Evolutionary conservation across 2,329 filamentous ascomycete species (phyloP).

Genomic region (Colletotrichum sp.): DNA sequence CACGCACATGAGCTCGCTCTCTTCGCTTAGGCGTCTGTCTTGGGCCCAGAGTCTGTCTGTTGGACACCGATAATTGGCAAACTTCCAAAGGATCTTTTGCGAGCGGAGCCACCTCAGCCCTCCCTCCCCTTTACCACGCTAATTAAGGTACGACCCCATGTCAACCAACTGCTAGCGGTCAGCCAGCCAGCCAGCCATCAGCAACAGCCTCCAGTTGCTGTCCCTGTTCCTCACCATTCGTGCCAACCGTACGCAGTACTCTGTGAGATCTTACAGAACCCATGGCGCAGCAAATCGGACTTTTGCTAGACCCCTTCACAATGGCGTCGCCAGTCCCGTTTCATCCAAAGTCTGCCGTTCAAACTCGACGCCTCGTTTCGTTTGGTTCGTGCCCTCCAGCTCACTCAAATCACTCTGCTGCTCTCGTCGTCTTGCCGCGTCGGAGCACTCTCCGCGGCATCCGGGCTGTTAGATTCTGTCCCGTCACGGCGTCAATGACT

Average conservation of each 20-base stretch:
- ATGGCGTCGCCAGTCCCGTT: not conserved
- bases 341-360: not conserved
- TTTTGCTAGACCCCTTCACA: not conserved
- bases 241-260: not conserved
- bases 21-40: not conserved
- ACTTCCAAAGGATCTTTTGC: conserved; percentile 12
- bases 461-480: not conserved
- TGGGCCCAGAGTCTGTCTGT: not conserved
- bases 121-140: conserved; percentile 3
- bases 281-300: not conserved
- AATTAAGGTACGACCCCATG: not conserved
- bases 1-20: not conserved
- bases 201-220: not conserved
- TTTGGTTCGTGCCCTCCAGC: not conserved
- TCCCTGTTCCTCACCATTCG: not conserved
- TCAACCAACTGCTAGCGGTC: not conserved
- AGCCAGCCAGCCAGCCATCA: not conserved
- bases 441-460: not conserved
- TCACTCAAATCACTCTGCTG: not conserved
- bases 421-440: not conserved
- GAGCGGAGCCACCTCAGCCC: not conserved
- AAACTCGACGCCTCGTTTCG: not conserved
- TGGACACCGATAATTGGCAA: conserved; percentile 11
- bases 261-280: not conserved
- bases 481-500: not conserved